Percentiles rank a stretch among this genome's conserved stretches.
phyloP scores from a whole-genome alignment of 257 asterid genomes.

The Thymus quinquecostatus region DNA sequence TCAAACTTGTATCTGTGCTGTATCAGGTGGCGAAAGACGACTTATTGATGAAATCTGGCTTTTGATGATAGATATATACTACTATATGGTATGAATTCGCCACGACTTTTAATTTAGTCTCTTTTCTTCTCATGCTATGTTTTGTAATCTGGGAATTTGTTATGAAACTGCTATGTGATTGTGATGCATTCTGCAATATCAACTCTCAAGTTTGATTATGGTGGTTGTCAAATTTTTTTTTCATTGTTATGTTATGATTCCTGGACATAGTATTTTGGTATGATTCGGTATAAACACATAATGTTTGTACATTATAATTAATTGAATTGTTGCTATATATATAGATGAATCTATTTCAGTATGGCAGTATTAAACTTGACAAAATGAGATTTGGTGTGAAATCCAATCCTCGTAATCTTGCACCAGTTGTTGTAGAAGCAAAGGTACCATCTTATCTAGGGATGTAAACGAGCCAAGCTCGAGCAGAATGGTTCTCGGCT shows the following conservation, averaged over 20 bases:
- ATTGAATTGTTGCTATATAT: too few species aligned
- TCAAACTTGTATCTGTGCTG: background rate
- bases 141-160: background rate
- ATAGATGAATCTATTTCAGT: too few species aligned
- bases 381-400: conserved; percentile 27
- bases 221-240: background rate
- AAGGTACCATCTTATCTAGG: conserved; percentile 3
- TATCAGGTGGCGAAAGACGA: background rate
- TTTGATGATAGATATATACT: background rate
- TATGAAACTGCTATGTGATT: too few species aligned
- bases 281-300: too few species aligned
- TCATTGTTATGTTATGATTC: too few species aligned
- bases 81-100: background rate
- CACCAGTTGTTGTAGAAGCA: conserved; percentile 57
- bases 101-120: background rate
- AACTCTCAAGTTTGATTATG: background rate
- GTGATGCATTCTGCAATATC: too few species aligned
- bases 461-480: too few species aligned
- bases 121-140: background rate
- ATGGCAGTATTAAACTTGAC: too few species aligned
- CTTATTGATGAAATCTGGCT: background rate
- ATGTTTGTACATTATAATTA: too few species aligned
- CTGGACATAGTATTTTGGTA: too few species aligned
- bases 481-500: too few species aligned
- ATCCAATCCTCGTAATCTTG: conserved; percentile 51